These are phyloP conservation scores for Penicillium sp. DNA, from an alignment of 2,329 filamentous ascomycete genomes.

Conservation along the genomic window DNA sequence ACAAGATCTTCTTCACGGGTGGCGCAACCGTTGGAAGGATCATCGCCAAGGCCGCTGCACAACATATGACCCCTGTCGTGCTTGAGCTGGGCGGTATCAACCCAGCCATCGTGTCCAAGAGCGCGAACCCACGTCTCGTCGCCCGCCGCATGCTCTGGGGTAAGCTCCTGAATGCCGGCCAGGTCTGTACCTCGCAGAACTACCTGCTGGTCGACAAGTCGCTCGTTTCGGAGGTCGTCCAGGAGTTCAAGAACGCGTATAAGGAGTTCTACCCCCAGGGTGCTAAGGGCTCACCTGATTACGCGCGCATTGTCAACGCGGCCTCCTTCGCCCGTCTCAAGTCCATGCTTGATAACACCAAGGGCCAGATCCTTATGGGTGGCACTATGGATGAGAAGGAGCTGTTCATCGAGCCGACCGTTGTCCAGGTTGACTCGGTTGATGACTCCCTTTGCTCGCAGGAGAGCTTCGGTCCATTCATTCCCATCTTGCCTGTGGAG, in stretches of 20 bases:
- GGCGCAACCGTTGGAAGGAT: constrained; percentile 76
- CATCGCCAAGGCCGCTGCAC: constrained; percentile 83
- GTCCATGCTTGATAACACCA: constrained; percentile 80
- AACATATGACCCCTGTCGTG: constrained; percentile 80
- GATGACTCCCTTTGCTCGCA: constrained; percentile 76
- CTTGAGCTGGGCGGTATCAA: constrained; percentile 91
- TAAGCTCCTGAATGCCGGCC: constrained; percentile 81
- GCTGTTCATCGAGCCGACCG: constrained; percentile 85
- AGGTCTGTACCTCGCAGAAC: constrained; percentile 91
- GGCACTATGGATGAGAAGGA: constrained; percentile 77
- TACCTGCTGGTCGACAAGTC: constrained; percentile 81
- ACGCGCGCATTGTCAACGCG: constrained; percentile 75
- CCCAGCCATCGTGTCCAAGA: constrained; percentile 85
- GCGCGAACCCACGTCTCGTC: constrained; percentile 74
- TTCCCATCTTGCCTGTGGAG: constrained; percentile 75
- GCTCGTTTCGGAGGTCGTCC: constrained; percentile 68
- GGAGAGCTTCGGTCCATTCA: constrained; percentile 92
- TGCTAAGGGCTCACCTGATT: constrained; percentile 73
- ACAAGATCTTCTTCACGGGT: constrained; percentile 98
- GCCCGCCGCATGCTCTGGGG: constrained; percentile 84
- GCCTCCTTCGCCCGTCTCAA: constrained; percentile 79
- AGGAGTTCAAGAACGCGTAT: constrained; percentile 68
- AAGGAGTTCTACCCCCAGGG: constrained; percentile 82
- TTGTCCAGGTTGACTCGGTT: constrained; percentile 74
- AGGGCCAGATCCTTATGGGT: constrained; percentile 82